Evolutionary conservation across 345 rosid genomes (phyloP).

Genomic region (Bruguiera gymnorhiza): DNA sequence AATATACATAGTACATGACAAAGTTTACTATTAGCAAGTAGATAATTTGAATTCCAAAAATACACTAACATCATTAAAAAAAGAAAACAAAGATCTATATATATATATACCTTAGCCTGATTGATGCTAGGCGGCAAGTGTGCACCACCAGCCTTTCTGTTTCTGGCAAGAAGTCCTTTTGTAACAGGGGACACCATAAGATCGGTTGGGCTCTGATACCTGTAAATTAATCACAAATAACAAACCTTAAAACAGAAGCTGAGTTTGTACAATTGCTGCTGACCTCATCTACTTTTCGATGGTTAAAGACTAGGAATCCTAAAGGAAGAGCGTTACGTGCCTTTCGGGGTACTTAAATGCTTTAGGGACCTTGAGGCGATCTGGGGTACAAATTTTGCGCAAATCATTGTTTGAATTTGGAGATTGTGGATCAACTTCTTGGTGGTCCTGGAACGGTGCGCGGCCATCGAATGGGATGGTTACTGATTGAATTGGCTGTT

Average conservation of each 20-base stretch:
- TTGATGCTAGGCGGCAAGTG: conserved; percentile 63
- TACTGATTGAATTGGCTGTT: conserved; percentile 19
- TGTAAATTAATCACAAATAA: conserved; percentile 12
- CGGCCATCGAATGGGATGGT: conserved; percentile 14
- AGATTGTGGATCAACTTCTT: conserved; percentile 16
- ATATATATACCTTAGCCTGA: conserved; percentile 42
- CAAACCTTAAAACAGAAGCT: not conserved
- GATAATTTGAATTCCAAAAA: too few relatives aligned
- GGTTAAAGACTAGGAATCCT: not conserved
- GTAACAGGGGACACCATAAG: conserved; percentile 81
- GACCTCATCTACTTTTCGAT: too few relatives aligned
- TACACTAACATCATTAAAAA: too few relatives aligned
- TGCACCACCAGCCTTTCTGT: conserved; percentile 44
- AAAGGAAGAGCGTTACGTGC: conserved; percentile 14
- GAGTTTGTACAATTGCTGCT: too few relatives aligned
- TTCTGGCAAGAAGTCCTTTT: conserved; percentile 75
- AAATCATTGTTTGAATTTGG: conserved; percentile 37
- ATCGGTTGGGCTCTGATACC: conserved; percentile 87
- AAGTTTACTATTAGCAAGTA: too few relatives aligned
- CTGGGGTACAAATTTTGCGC: conserved; percentile 51
- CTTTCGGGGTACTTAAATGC: conserved; percentile 79
- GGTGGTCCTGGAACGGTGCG: conserved; percentile 22
- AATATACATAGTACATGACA: conserved; percentile 5
- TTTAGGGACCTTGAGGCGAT: conserved; percentile 62
- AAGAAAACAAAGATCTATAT: too few relatives aligned